Evolutionary conservation across 2,329 filamentous ascomycete genomes (phyloP).

Genomic region (Hypomyces rosellus): DNA sequence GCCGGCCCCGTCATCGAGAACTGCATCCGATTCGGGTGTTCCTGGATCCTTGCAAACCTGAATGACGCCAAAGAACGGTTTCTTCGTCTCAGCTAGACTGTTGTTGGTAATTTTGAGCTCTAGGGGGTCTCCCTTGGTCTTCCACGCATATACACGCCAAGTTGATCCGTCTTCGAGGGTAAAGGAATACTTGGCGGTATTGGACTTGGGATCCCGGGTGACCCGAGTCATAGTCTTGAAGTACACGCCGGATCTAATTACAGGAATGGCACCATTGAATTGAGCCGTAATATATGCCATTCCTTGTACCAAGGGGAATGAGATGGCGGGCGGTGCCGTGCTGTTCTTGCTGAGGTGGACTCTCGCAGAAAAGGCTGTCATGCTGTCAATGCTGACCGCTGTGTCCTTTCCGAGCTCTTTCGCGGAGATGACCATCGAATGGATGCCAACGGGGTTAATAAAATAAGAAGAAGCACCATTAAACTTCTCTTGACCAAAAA

Average conservation of each 20-base stretch:
- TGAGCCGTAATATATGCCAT: slow-evolving; percentile 80
- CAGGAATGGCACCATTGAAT: slow-evolving; percentile 64
- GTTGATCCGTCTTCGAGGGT: slow-evolving; percentile 62
- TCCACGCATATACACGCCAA: slow-evolving; percentile 77
- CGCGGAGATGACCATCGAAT: slow-evolving; percentile 75
- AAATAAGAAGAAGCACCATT: slow-evolving; percentile 63
- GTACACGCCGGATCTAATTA: slow-evolving; percentile 67
- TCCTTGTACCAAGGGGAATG: slow-evolving; percentile 80
- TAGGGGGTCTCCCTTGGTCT: slow-evolving; percentile 52
- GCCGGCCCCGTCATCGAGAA: slow-evolving; percentile 72
- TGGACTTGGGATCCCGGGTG: slow-evolving; percentile 49
- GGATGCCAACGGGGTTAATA: slow-evolving; percentile 73
- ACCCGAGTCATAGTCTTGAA: slow-evolving; percentile 61
- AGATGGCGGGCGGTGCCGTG: slow-evolving; percentile 54
- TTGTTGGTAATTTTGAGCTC: slow-evolving; percentile 64
- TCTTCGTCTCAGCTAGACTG: slow-evolving; percentile 56
- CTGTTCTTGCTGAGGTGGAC: slow-evolving; percentile 57
- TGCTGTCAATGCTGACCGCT: slow-evolving; percentile 44
- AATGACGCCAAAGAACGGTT: slow-evolving; percentile 68
- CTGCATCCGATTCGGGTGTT: slow-evolving; percentile 47
- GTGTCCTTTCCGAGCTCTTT: slow-evolving; percentile 61
- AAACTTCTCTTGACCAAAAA: slow-evolving; percentile 53
- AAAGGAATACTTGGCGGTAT: slow-evolving; percentile 70
- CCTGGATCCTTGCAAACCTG: slow-evolving; percentile 76
- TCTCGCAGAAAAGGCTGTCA: slow-evolving; percentile 56